These are phyloP conservation scores for Russula emetica DNA, from an alignment of 768 basidiomycete genomes.

Conservation along the genomic window DNA sequence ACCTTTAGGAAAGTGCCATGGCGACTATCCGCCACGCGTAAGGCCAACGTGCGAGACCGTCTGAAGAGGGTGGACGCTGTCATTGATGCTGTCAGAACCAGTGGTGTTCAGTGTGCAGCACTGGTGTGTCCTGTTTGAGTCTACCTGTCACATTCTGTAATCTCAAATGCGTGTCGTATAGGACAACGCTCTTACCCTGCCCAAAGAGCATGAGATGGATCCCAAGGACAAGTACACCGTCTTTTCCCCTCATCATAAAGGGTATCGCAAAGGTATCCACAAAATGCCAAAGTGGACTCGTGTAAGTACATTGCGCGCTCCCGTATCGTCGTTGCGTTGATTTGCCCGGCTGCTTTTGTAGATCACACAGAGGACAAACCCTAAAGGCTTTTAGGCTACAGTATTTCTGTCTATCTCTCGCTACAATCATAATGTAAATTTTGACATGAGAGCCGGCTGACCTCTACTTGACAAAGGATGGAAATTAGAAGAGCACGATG, in stretches of 20 bases:
- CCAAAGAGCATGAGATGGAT: slow-evolving; percentile 91
- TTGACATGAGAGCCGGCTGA: background rate
- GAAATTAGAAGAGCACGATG: slow-evolving; percentile 66
- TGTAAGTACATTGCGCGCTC: slow-evolving; percentile 43
- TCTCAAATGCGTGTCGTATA: background rate
- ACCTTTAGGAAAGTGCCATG: slow-evolving; percentile 84
- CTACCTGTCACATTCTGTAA: background rate
- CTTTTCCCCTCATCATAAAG: slow-evolving; percentile 61
- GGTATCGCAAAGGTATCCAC: slow-evolving; percentile 93
- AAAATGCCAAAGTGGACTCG: slow-evolving; percentile 97
- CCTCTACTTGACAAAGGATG: background rate
- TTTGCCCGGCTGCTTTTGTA: slow-evolving; percentile 32
- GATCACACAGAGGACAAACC: slow-evolving; percentile 85
- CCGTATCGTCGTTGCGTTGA: background rate
- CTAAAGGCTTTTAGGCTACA: slow-evolving; percentile 70
- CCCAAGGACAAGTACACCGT: slow-evolving; percentile 94
- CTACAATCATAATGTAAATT: slow-evolving; percentile 11
- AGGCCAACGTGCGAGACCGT: slow-evolving; percentile 84
- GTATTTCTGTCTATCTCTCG: background rate
- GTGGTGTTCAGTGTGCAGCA: slow-evolving; percentile 72
- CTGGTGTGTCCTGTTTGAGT: slow-evolving; percentile 51
- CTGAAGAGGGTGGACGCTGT: slow-evolving; percentile 92
- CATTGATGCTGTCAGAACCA: slow-evolving; percentile 78
- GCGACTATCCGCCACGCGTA: slow-evolving; percentile 86
- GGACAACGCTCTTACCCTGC: slow-evolving; percentile 73